Evolutionary conservation across 495 filamentous ascomycete species (phyloP), one percentile per base, ranked within the genome.

Genomic region (Opeltia flavorubescens): DNA sequence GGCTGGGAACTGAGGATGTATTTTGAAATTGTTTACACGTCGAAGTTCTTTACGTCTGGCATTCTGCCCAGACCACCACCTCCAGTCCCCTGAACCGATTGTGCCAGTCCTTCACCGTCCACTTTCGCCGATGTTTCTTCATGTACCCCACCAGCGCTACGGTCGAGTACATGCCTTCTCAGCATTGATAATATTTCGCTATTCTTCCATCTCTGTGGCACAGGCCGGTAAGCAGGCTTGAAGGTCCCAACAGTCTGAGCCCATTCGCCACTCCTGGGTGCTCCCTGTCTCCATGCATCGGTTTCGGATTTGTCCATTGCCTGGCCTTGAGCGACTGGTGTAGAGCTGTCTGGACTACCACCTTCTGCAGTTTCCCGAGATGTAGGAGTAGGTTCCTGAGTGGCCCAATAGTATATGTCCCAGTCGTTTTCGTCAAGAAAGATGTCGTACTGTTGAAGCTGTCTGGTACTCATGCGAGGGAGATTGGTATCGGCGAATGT

Each of bases 371-470:
- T 53, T 53, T 56, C 61, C 41, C 45, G 53, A 2, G 67, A 60
- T 12, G 77, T 72, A 0, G 67, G 59, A 1, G 76, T 68, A 5
- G 84, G 75, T 52, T 84, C 78, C 61, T 98, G 93, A n/a, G 93
- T 98, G 0, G 87, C 86, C 91, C 91, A 98, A 74, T 98, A 98
- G 70, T 98, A 98, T 49, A 98, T 96, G 61, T 98, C 91, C 91
- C 91, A 98, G 64, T 98, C 91, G 61, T 96, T 96, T 64, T 98
- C 91, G 67, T 98, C 91, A 39, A 98, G 77, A 73, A 98, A 95
- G 13, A 72, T 67, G 62, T 96, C 93, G 67, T 89, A 96, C 62
- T 93, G 78, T 49, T 74, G 60, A 46, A 98, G 75, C 56, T 89
- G 86, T 41, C 69, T 64, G 3, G 66, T 64, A 0, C 71, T 73